Evolutionary conservation across 805 yeast genomes (phyloP), one percentile per base, ranked within the genome.

Genomic region (Kurtzmaniella cleridarum): DNA sequence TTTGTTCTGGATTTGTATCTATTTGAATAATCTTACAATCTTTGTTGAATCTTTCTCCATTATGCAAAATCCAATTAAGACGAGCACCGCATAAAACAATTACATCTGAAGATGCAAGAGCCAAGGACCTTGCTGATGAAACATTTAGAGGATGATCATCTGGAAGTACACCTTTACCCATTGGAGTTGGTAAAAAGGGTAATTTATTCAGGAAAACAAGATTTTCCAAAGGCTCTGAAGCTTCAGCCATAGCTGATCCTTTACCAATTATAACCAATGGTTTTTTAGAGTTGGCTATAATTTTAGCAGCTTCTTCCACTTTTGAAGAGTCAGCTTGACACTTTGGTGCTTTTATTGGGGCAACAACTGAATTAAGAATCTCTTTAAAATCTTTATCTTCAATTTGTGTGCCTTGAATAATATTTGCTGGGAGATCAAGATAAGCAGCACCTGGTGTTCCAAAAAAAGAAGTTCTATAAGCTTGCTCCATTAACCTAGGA

Each of bases 41-140:
- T 2, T 55, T 41, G 11, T 52, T 41, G 59, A 72, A 81, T 49
- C 76, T 75, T 32, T 72, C 77, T 3, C 85, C 89, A 57, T 70
- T 78, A 44, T 82, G 89, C 44, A 83, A 57, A 14, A 82, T 80
- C 90, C 89, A 83, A 55, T 82, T 82, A 49, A 82, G 62, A 38
- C 88, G 64, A 1, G 85, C 85, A 3, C 89, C 89, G 3, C 79
- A 53, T 1, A 82, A 59, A 2, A 82, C 35, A 1, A 82, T 67
- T 3, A 81, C 75, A 50, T 81, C 87, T 0, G 87, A 77, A 5
- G 57, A 46, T 43, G 62, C 65, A 47, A 82, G 60, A 0, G 77
- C 85, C n/a, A 64, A 60, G 0, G 86, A 77, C 41, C 89, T 63
- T 3, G 84, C 85, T 2, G 85, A 77, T 0, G 84, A 73, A 11